Evolutionary conservation across 179 eudicot species (phyloP).

Genomic region (Vitellaria paradoxa): DNA sequence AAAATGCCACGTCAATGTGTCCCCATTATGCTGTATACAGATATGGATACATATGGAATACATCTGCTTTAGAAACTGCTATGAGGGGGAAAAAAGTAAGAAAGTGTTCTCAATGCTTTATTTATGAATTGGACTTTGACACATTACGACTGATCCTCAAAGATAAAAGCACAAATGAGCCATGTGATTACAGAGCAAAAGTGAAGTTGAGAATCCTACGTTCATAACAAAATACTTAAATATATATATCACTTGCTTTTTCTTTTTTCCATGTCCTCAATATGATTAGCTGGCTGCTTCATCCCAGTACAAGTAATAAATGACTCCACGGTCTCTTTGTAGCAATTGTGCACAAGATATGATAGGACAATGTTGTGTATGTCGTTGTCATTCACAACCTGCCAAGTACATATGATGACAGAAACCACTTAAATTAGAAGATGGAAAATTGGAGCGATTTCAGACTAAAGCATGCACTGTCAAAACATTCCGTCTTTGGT

Average conservation of each 20-base stretch:
- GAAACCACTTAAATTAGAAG: not conserved
- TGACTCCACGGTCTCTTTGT: conserved; percentile 71
- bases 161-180: not conserved
- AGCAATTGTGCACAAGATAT: conserved; percentile 91
- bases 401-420: conserved; percentile 16
- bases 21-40: too few species aligned
- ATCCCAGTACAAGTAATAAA: conserved; percentile 59
- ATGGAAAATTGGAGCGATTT: not conserved
- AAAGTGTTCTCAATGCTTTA: too few species aligned
- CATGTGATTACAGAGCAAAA: not conserved
- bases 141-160: not conserved
- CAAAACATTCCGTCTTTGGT: not conserved
- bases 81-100: too few species aligned
- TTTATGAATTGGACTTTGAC: not conserved
- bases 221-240: not conserved
- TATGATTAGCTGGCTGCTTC: conserved; percentile 48
- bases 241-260: conserved; percentile 45
- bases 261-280: conserved; percentile 84
- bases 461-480: not conserved
- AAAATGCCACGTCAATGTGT: too few species aligned
- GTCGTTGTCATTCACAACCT: conserved; percentile 70
- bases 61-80: too few species aligned
- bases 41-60: too few species aligned
- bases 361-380: conserved; percentile 78
- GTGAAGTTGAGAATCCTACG: not conserved